Base-by-base conservation (phyloP, 768 basidiomycete species). In the Hericium rajendrae region DNA sequence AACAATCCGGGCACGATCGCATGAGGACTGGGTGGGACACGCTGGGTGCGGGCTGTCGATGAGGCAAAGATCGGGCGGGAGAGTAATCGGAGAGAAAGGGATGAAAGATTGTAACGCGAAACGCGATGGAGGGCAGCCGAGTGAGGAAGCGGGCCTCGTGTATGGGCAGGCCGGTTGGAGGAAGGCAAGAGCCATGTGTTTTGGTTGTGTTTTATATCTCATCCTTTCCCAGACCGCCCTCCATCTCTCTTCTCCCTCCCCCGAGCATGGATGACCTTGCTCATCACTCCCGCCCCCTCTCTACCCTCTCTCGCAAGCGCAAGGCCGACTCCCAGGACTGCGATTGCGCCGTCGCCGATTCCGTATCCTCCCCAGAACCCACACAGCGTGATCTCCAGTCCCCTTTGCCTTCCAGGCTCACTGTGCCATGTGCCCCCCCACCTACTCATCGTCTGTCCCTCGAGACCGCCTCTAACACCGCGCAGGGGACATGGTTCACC, bases 261-360 rank as follows among this genome's bases (percentile, higher is more conserved):
- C 60, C 64, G 65, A 65, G 59, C 59, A 86, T 86, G 83, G 82
- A 85, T 73, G 77, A 83, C 75, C 75, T 82, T 61, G 76, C 79
- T 64, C 79, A 83, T 59, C 62, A 67, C 60, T 73, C 76, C 56
- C 69, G 72, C 62, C 77, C 78, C 58, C 58, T 70, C 64, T 76
- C 72, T 53, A 68, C 55, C 70, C 78, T 76, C 75, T 76, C 67
- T 57, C 78, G 82, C 67, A 88, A 88, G 71, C 82, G 86, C 63
- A 88, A 89, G 71, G 78, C 83, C 0, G 79, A 79, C 67, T 55
- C 67, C 28, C 82, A 86, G 57, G 76, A 77, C 49, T 57, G 55
- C 43, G 53, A 53, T 57, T 38, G 43, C 16, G 3, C 57, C 20
- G 62, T 62, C 1, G 51, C 55, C 39, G 55, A 63, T 8, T 55